Conservation (phyloP, 805 yeast species). For the Lachancea kluyveri region DNA sequence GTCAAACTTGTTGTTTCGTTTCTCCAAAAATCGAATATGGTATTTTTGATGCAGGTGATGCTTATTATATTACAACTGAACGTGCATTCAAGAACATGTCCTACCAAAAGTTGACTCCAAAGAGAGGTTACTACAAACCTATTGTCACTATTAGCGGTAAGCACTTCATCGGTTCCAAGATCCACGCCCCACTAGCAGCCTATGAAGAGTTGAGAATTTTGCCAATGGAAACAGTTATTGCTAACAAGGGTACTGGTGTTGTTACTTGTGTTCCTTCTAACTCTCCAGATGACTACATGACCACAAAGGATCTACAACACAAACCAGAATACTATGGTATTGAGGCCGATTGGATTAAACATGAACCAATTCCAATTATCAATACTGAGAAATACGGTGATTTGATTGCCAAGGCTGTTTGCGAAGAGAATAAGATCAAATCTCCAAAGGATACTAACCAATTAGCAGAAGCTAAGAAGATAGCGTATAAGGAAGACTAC, state of each 20-base stretch:
- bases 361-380: constrained; percentile 68
- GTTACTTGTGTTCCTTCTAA: constrained; percentile 99
- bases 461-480: constrained; percentile 88
- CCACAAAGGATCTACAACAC: constrained; percentile 73
- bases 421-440: constrained; percentile 82
- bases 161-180: constrained; percentile 76
- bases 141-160: constrained; percentile 59
- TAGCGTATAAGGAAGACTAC: constrained; percentile 94
- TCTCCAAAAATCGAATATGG: constrained; percentile 93
- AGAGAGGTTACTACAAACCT: constrained; percentile 70
- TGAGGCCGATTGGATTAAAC: constrained; percentile 77
- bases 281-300: constrained; percentile 95
- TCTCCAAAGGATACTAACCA: constrained; percentile 88
- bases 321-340: constrained; percentile 89
- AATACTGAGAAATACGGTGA: constrained; percentile 84
- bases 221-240: constrained; percentile 97
- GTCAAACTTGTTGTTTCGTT: constrained; percentile 97
- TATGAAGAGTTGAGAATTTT: constrained; percentile 69
- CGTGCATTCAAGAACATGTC: constrained; percentile 98
- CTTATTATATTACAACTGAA: constrained; percentile 79
- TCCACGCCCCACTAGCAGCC: constrained; percentile 76
- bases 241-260: constrained; percentile 96
- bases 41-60: constrained; percentile 75
- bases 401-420: constrained; percentile 75
- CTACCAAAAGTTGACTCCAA: constrained; percentile 87